Percentiles rank a stretch among this genome's conserved stretches.
phyloP scores from a whole-genome alignment of 2,329 filamentous ascomycete species.

The Pseudocercospora macadamiae region DNA sequence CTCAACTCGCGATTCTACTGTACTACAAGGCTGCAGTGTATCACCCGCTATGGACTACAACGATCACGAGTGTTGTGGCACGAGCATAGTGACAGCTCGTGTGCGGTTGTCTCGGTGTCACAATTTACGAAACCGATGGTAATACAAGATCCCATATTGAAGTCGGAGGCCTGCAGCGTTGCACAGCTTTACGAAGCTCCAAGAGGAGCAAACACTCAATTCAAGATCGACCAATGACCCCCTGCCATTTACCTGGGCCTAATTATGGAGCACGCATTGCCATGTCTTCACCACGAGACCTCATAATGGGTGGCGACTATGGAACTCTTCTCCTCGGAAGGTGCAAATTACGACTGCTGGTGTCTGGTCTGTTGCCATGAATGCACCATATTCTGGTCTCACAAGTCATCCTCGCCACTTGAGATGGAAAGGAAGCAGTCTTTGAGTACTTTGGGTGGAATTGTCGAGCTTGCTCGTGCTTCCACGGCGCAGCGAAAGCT shows the following conservation, averaged over 20 bases:
- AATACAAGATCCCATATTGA: not conserved
- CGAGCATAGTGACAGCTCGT: not conserved
- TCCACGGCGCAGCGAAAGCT: slow-evolving; percentile 5
- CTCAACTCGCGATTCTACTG: not conserved
- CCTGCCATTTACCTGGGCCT: no score
- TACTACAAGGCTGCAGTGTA: not conserved
- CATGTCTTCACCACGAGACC: no score
- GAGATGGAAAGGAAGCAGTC: not conserved
- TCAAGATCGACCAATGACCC: not conserved
- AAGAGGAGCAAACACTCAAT: not conserved
- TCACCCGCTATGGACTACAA: not conserved
- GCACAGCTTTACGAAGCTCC: not conserved
- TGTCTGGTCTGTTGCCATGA: not conserved
- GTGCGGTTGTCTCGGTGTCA: not conserved
- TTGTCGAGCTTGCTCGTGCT: not conserved
- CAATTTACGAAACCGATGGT: not conserved
- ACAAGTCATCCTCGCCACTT: not conserved
- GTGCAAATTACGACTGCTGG: not conserved
- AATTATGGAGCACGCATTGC: no score
- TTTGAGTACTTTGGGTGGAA: not conserved
- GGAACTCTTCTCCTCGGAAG: no score
- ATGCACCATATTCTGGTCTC: not conserved
- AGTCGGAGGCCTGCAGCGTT: not conserved
- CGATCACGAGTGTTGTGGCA: not conserved
- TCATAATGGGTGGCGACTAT: no score